Conservation (phyloP, 371 early-diverging fungal genomes). For the Mortierella sp. region DNA sequence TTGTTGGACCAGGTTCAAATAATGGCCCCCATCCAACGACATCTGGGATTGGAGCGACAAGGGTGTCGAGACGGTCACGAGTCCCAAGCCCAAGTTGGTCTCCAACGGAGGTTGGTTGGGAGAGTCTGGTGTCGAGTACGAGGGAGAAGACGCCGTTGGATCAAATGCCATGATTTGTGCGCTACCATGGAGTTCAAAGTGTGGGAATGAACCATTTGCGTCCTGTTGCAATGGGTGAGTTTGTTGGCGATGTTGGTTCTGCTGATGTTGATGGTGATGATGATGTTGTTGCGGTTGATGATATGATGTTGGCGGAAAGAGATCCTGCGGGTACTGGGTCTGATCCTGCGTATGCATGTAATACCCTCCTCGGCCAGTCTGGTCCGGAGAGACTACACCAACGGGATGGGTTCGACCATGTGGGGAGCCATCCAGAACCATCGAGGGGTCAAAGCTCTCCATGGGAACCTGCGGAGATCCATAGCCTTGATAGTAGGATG, state of each 20-base stretch:
- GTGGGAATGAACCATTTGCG: constrained; percentile 11
- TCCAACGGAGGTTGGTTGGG: constrained; percentile 12
- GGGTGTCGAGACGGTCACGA: constrained; percentile 20
- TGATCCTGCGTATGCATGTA: neutral
- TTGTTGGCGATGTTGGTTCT: constrained; percentile 22
- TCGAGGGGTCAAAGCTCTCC: constrained; percentile 24
- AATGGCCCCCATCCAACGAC: constrained; percentile 20
- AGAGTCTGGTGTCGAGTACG: constrained; percentile 28
- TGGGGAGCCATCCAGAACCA: constrained; percentile 14
- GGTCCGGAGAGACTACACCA: constrained; percentile 9
- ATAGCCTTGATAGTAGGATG: constrained; percentile 16
- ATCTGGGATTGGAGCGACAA: constrained; percentile 21
- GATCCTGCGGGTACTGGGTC: neutral
- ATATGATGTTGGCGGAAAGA: neutral
- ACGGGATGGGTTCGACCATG: constrained; percentile 2
- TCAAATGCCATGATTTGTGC: constrained; percentile 23
- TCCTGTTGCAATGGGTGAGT: constrained; percentile 22
- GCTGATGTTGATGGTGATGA: constrained; percentile 12
- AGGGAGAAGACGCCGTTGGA: constrained; percentile 14
- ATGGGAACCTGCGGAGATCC: constrained; percentile 18
- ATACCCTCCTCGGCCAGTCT: neutral
- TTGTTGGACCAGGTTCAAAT: constrained; percentile 33
- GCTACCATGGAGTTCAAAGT: constrained; percentile 13
- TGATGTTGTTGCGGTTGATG: neutral
- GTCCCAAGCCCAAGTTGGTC: constrained; percentile 21